Evolutionary conservation across 352 stramenopile genomes (phyloP), one percentile per base, ranked within the genome.

Genomic region (Phytophthora chlamydospora): DNA sequence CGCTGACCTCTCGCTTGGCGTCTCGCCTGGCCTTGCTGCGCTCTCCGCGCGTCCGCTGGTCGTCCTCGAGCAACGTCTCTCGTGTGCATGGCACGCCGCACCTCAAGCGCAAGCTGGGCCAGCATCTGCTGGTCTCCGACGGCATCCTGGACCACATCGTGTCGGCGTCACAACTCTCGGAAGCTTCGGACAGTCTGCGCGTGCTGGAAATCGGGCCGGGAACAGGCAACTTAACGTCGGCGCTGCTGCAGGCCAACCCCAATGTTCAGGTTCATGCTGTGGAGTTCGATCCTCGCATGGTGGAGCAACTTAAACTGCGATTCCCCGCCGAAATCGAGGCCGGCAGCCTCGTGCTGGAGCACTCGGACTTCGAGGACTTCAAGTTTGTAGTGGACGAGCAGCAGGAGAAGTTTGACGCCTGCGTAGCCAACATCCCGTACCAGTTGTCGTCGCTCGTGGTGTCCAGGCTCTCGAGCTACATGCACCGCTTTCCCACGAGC

Each of bases 401-500:
- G 13, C 27, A 62, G 4, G 42, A 60, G 4, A 55, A 49, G 13
- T 82, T 93, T 31, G 81, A 95, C 55, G 82, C 82, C 32, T 92
- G 83, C 17, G 85, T 95, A 5, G 88, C 88, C 44, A 96, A 96
- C 56, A 91, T 96, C 35, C 88, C 88, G 59, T 96, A 96, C 66
- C 82, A 96, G 36, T 75, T 96, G 36, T 94, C 85, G 53, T 96
- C 88, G 1, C 67, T 92, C 17, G 80, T 96, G 47, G 73, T 96
- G 39, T 89, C 78, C 21, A 68, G 85, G 19, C 70, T 96, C 7
- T 80, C 73, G n/a, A 90, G 54, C 59, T 89, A 91, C 66, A 87
- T 91, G 73, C 75, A 83, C 51, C 59, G 61, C 17, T 88, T 83
- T 48, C 73, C 80, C 0, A 68, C 69, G 21, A 74, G 51, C 11